Percentiles rank a stretch among this genome's conserved stretches.
Conservation (phyloP, 2,329 filamentous ascomycete genomes). For the Xylariaceae sp. region DNA sequence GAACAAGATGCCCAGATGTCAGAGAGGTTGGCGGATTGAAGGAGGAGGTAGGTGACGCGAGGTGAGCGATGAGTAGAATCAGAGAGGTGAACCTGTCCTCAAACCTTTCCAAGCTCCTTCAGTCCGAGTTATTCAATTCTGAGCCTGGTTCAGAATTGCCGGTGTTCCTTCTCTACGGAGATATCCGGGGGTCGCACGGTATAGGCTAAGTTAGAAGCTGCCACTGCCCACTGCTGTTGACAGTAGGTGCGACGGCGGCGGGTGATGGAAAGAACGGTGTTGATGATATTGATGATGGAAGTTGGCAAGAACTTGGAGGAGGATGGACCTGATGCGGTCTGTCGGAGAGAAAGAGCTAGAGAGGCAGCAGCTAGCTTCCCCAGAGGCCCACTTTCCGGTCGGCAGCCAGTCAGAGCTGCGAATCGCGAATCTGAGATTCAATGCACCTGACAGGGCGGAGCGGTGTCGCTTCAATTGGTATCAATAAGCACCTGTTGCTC, state of each 20-base stretch:
- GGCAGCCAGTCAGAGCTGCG: no score
- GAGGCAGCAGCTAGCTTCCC: conserved; percentile 3
- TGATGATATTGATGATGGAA: conserved; percentile 13
- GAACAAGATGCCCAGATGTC: conserved; percentile 9
- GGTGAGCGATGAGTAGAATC: conserved; percentile 22
- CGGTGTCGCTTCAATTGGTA: no score
- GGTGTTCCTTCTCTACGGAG: conserved; percentile 15
- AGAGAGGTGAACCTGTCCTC: conserved; percentile 34
- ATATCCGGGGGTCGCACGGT: conserved; percentile 4
- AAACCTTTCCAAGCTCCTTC: conserved; percentile 36
- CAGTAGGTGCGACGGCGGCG: conserved; percentile 8
- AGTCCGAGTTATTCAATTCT: conserved; percentile 27
- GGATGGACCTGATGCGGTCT: conserved; percentile 5
- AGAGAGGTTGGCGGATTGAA: neutral
- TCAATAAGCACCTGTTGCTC: no score
- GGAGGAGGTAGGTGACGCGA: conserved; percentile 7
- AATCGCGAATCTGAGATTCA: no score
- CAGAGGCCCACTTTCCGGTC: neutral
- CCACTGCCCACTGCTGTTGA: neutral
- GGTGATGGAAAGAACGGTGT: conserved; percentile 6
- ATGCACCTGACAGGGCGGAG: no score
- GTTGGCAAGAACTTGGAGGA: conserved; percentile 7
- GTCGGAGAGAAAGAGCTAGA: conserved; percentile 4
- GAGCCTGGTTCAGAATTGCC: conserved; percentile 23
- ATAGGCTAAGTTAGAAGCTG: neutral